A percentile compares a stretch with the other conserved stretches of the same genome.
phyloP scores from a whole-genome alignment of 129 eudicot species.

The Centrapalus pauciflorus region DNA sequence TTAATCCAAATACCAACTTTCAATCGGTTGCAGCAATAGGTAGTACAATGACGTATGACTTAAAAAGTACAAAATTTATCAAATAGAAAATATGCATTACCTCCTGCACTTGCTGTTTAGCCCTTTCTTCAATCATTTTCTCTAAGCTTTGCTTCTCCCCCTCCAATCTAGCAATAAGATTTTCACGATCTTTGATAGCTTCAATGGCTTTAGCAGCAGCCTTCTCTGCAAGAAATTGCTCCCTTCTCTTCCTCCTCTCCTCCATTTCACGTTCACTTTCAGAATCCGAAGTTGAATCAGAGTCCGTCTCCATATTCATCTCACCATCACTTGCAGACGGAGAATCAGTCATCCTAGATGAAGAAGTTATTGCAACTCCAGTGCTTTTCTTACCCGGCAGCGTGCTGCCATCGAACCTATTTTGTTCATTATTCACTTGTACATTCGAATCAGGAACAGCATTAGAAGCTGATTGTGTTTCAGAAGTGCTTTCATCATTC shows the following conservation, averaged over 20 bases:
- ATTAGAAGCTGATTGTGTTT: constrained; percentile 15
- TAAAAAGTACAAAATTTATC: neutral
- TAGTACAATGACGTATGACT: neutral
- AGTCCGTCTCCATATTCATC: constrained; percentile 61
- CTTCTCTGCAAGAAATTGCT: constrained; percentile 71
- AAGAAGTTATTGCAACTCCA: constrained; percentile 20
- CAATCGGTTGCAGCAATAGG: neutral
- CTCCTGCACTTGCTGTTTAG: constrained; percentile 90
- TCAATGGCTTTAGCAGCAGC: constrained; percentile 90
- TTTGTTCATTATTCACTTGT: constrained; percentile 20
- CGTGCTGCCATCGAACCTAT: constrained; percentile 16
- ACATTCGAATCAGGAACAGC: constrained; percentile 21
- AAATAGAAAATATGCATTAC: constrained; percentile 28
- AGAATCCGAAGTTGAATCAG: constrained; percentile 67
- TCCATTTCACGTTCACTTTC: constrained; percentile 83
- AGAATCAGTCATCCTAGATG: constrained; percentile 37
- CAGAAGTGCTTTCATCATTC: constrained; percentile 19
- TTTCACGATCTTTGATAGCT: constrained; percentile 83
- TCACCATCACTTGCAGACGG: constrained; percentile 49
- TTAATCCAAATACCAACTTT: constrained; percentile 2
- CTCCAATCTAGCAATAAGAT: constrained; percentile 82
- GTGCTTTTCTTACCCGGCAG: neutral
- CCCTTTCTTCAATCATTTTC: constrained; percentile 87
- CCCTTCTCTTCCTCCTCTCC: constrained; percentile 72
- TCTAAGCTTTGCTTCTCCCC: constrained; percentile 98